These are phyloP conservation scores for Cardamine chenopodiifolia DNA, from an alignment of 345 rosid species.

Conservation along the genomic window DNA sequence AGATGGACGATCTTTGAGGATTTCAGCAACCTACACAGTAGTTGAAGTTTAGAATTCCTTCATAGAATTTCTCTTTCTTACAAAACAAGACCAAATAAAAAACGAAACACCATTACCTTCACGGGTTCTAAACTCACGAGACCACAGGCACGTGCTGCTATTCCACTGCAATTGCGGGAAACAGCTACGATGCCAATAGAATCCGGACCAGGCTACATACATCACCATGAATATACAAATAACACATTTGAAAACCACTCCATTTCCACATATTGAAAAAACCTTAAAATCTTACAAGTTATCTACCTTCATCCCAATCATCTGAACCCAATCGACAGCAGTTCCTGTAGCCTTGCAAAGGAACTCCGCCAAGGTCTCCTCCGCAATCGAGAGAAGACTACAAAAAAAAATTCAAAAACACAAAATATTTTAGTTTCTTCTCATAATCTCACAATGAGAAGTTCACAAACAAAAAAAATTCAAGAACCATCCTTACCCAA, in stretches of 20 bases:
- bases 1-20: conserved; percentile 94
- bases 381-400: conserved; percentile 91
- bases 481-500: conserved; percentile 59
- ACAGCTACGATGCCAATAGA: conserved; percentile 99
- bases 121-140: conserved; percentile 98
- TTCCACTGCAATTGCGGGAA: conserved; percentile 94
- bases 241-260: not conserved
- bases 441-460: not conserved
- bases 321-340: conserved; percentile 99
- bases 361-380: conserved; percentile 79
- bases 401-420: not conserved
- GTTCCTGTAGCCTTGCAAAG: conserved; percentile 95
- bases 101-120: conserved; percentile 55
- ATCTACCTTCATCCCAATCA: conserved; percentile 99
- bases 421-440: not conserved
- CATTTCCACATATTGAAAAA: not conserved
- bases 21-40: conserved; percentile 73
- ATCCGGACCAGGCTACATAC: conserved; percentile 99
- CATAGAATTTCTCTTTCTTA: not conserved
- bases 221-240: conserved; percentile 10
- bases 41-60: not conserved
- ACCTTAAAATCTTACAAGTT: not conserved
- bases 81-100: not conserved
- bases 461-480: not conserved
- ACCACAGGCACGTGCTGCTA: conserved; percentile 99